These are phyloP conservation scores for Carpinus fangiana DNA, from an alignment of 306 rosid genomes.

Conservation along the genomic window DNA sequence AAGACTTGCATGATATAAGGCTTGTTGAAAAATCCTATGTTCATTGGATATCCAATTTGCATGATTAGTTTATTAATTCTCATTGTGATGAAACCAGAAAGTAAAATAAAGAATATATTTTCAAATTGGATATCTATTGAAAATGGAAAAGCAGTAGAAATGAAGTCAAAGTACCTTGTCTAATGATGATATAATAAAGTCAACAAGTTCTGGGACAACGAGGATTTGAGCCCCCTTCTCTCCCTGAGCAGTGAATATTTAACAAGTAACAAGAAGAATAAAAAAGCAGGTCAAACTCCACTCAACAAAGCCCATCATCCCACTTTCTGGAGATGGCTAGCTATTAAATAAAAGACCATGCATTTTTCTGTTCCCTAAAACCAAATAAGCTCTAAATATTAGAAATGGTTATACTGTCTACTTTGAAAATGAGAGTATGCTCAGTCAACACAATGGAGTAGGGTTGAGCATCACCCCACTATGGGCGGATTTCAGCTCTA, in stretches of 20 bases:
- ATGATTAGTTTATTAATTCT: neutral
- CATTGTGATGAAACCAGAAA: neutral
- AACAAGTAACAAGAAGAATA: neutral
- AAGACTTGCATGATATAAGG: too few relatives aligned
- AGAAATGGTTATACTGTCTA: neutral
- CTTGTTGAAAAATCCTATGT: too few relatives aligned
- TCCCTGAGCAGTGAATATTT: constrained; percentile 52
- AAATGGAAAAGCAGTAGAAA: constrained; percentile 8
- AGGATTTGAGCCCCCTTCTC: constrained; percentile 84
- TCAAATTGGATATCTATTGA: constrained; percentile 16
- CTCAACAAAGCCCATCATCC: neutral
- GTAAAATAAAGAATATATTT: neutral
- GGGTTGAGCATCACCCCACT: too few relatives aligned
- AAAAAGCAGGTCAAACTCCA: neutral
- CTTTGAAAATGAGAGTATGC: neutral
- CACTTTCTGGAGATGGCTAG: neutral
- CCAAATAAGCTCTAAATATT: too few relatives aligned
- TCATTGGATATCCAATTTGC: too few relatives aligned
- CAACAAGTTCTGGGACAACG: constrained; percentile 82
- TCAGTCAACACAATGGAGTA: neutral
- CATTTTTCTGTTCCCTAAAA: neutral
- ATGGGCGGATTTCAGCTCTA: too few relatives aligned
- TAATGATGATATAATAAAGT: constrained; percentile 63
- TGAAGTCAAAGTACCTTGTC: constrained; percentile 61
- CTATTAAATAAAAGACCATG: neutral